These are phyloP conservation scores for Dioscorea alata DNA, from an alignment of 106 monocot species.

Conservation along the genomic window DNA sequence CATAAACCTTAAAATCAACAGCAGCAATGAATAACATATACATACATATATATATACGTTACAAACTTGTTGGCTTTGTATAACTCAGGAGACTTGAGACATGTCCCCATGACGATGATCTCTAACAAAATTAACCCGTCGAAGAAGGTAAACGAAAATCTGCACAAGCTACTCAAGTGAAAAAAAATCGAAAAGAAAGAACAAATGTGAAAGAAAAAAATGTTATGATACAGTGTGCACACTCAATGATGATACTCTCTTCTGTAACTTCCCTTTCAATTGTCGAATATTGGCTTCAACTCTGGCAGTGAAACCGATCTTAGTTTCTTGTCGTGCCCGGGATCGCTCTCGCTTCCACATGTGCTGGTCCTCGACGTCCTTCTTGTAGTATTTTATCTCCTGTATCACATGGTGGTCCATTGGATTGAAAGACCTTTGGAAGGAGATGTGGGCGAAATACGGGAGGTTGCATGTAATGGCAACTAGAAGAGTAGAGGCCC, in stretches of 20 bases:
- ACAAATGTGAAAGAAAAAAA: neutral
- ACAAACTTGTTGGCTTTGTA: no score
- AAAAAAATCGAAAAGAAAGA: neutral
- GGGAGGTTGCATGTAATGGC: constrained; percentile 48
- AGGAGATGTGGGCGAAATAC: constrained; percentile 51
- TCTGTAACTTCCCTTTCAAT: constrained; percentile 35
- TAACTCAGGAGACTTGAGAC: no score
- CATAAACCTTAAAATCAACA: no score
- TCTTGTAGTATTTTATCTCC: constrained; percentile 61
- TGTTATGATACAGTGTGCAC: constrained; percentile 12
- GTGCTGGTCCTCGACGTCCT: constrained; percentile 58
- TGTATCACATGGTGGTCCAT: constrained; percentile 75
- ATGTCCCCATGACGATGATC: neutral
- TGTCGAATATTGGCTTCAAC: constrained; percentile 68
- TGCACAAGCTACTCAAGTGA: neutral
- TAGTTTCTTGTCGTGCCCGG: constrained; percentile 53
- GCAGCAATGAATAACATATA: no score
- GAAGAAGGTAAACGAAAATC: neutral
- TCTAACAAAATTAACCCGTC: constrained; percentile 1
- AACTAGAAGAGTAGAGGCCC: constrained; percentile 35
- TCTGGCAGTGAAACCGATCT: constrained; percentile 57
- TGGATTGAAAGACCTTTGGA: constrained; percentile 45
- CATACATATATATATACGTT: no score
- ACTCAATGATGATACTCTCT: constrained; percentile 20
- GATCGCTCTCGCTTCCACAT: constrained; percentile 69